A percentile compares a stretch with the other conserved stretches of the same genome.
These are phyloP conservation scores for Ophiorrhiza pumila DNA, from an alignment of 257 asterid genomes.

Conservation along the genomic window DNA sequence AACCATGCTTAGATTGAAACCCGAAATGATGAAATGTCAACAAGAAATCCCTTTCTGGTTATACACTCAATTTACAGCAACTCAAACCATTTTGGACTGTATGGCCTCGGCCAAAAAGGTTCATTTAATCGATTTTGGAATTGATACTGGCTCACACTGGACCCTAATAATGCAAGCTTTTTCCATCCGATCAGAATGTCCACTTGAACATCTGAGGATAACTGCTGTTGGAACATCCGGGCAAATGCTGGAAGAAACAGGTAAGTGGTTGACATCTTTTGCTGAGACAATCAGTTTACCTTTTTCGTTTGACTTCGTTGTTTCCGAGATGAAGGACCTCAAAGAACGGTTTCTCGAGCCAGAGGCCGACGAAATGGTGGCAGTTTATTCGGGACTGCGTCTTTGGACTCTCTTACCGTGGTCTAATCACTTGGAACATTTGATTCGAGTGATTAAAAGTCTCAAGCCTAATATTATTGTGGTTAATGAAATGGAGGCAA, in stretches of 20 bases:
- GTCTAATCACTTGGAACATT: slow-evolving; percentile 28
- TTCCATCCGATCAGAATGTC: slow-evolving; percentile 22
- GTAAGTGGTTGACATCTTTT: slow-evolving; percentile 34
- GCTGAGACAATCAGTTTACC: slow-evolving; percentile 39
- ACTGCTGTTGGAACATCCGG: slow-evolving; percentile 42
- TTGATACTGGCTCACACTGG: slow-evolving; percentile 41
- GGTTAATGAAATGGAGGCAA: slow-evolving; percentile 48
- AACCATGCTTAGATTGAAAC: neutral
- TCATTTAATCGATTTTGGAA: slow-evolving; percentile 45
- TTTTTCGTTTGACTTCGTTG: slow-evolving; percentile 36
- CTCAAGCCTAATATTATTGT: slow-evolving; percentile 35
- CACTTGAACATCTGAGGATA: slow-evolving; percentile 41
- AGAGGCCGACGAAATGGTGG: slow-evolving; percentile 32
- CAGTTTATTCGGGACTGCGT: slow-evolving; percentile 32
- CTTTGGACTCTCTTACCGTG: slow-evolving; percentile 29
- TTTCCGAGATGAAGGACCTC: slow-evolving; percentile 37
- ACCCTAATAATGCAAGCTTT: slow-evolving; percentile 58
- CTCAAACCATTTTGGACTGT: slow-evolving; percentile 45
- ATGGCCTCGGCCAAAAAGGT: slow-evolving; percentile 28
- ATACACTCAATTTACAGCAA: slow-evolving; percentile 35
- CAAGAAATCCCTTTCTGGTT: slow-evolving; percentile 37
- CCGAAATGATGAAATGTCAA: slow-evolving; percentile 19
- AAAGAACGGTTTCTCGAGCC: slow-evolving; percentile 21
- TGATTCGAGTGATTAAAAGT: slow-evolving; percentile 34
- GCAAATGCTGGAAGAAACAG: slow-evolving; percentile 36